Evolutionary conservation across 768 basidiomycete genomes (phyloP).

Genomic region (Brasilioporus rufonigricans): DNA sequence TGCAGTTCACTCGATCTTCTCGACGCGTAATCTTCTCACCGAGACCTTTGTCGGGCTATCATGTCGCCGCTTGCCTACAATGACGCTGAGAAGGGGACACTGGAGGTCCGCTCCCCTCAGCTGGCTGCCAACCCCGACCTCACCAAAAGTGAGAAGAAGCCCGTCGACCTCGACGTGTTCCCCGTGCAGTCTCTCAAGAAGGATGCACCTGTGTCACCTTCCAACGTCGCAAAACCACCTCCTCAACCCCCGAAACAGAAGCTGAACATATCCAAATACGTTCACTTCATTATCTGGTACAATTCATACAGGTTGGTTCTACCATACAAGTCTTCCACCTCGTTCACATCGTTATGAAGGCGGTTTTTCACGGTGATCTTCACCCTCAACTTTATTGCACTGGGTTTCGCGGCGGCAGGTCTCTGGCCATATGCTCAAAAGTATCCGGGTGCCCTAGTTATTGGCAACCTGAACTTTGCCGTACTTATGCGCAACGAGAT

Average conservation of each 20-base stretch:
- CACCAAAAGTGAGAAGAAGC: conserved; percentile 40
- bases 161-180: conserved; percentile 28
- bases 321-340: background rate
- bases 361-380: conserved; percentile 72
- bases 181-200: conserved; percentile 41
- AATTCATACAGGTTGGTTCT: conserved; percentile 66
- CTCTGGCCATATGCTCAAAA: conserved; percentile 65
- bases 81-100: conserved; percentile 59
- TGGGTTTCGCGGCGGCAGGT: conserved; percentile 58
- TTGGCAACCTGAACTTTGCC: conserved; percentile 70
- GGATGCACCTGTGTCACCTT: conserved; percentile 36
- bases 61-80: conserved; percentile 49
- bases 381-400: conserved; percentile 54
- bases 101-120: conserved; percentile 42
- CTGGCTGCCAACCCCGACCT: conserved; percentile 28
- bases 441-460: conserved; percentile 68
- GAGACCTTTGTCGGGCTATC: background rate
- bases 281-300: conserved; percentile 69
- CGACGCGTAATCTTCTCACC: conserved; percentile 15
- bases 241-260: conserved; percentile 40
- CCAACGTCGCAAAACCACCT: conserved; percentile 36
- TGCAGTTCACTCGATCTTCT: conserved; percentile 1
- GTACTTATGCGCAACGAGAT: conserved; percentile 81
- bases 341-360: conserved; percentile 34
- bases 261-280: conserved; percentile 58